Evolutionary conservation across 2,329 filamentous ascomycete species (phyloP).

Genomic region (Colletotrichum sp.): DNA sequence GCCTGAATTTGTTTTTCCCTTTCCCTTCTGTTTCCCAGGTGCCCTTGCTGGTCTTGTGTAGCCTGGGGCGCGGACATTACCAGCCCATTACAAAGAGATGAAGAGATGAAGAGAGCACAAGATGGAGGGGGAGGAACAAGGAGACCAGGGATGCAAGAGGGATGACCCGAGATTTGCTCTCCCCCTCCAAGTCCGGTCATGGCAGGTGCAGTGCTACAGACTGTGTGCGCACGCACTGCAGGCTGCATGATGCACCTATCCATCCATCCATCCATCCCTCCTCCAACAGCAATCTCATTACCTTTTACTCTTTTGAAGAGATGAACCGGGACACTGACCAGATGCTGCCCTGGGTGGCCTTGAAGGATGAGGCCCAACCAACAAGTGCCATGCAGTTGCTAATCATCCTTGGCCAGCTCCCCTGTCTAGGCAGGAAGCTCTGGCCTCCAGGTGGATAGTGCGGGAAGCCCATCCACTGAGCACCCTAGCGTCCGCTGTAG

Average conservation of each 20-base stretch:
- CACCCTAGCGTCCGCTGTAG: slow-evolving; percentile 5
- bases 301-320: neutral
- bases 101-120: neutral
- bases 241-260: slow-evolving; percentile 6
- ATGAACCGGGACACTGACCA: neutral
- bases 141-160: neutral
- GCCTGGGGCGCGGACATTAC: neutral
- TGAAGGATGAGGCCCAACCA: neutral
- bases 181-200: neutral
- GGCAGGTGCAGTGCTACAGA: slow-evolving; percentile 15
- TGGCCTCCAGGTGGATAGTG: slow-evolving; percentile 3
- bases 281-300: neutral
- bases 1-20: neutral
- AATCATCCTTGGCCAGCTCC: neutral
- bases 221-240: slow-evolving; percentile 15
- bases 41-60: neutral
- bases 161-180: neutral
- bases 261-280: neutral
- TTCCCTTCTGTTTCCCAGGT: neutral
- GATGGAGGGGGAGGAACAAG: neutral
- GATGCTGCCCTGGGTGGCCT: neutral
- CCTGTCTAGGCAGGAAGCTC: neutral
- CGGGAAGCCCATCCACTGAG: slow-evolving; percentile 15
- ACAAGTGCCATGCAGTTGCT: neutral
- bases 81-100: neutral